Percentiles rank a stretch among this genome's conserved stretches.
phyloP scores from a whole-genome alignment of 257 asterid species.

The Handroanthus guayacan region DNA sequence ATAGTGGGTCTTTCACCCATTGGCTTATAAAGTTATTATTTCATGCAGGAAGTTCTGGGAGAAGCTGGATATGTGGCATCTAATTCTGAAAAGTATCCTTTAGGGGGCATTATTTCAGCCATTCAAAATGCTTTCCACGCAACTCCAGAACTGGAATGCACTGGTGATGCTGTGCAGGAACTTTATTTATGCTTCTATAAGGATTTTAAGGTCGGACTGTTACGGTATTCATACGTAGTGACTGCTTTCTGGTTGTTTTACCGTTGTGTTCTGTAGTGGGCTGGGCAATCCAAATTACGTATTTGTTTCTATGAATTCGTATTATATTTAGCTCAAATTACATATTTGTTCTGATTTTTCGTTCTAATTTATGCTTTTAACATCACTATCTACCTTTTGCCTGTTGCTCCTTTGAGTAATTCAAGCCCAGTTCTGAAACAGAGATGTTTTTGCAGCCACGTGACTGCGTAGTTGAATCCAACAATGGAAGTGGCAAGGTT shows the following conservation, averaged over 20 bases:
- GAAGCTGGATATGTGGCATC: conserved; percentile 90
- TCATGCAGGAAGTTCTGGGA: conserved; percentile 70
- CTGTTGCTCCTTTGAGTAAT: conserved; percentile 13
- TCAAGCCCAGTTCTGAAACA: conserved; percentile 23
- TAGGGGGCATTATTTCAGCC: conserved; percentile 80
- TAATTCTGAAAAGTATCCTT: conserved; percentile 83
- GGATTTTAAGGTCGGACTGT: conserved; percentile 72
- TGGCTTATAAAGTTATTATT: conserved; percentile 15
- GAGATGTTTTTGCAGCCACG: conserved; percentile 70
- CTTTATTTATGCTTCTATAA: conserved; percentile 83
- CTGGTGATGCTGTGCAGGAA: conserved; percentile 77
- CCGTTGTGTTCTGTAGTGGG: background rate
- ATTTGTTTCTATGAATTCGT: conserved; percentile 11
- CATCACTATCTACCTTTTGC: background rate
- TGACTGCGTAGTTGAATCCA: conserved; percentile 61
- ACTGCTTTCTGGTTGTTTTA: background rate
- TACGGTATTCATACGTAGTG: background rate
- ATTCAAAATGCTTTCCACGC: conserved; percentile 81
- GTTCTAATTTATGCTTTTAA: background rate
- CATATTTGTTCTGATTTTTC: background rate
- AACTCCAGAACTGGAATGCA: conserved; percentile 80
- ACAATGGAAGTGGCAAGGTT: conserved; percentile 43
- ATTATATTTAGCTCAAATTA: background rate
- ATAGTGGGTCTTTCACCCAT: conserved; percentile 14
- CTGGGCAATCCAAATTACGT: background rate